phyloP scores from a whole-genome alignment of 1,284 basidiomycete genomes.

The Psilocybe mexicana region DNA sequence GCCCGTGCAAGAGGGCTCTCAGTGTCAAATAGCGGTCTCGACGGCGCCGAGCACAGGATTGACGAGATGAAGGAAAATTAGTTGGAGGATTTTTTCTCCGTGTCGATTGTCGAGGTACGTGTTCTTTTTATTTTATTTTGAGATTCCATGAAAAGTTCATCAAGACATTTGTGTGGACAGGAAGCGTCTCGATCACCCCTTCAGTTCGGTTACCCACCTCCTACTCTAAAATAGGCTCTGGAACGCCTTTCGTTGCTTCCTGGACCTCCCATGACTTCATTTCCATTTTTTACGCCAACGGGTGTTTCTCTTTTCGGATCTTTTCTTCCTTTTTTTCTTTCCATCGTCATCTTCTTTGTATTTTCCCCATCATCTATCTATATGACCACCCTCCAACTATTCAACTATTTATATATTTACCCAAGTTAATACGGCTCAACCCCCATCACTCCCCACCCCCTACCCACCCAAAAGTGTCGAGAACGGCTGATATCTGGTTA shows the following conservation, averaged over 20 bases:
- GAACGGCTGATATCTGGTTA: constrained; percentile 6
- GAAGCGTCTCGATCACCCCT: not conserved
- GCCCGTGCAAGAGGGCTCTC: constrained; percentile 25
- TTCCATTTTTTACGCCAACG: not conserved
- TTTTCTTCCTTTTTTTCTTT: not conserved
- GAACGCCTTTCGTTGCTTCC: not conserved
- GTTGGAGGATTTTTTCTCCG: not conserved
- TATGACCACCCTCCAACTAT: not conserved
- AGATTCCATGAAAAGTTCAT: not conserved
- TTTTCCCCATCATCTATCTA: not conserved
- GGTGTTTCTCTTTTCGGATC: not conserved
- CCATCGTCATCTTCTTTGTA: not conserved
- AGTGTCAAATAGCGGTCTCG: constrained; percentile 22
- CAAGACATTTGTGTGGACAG: not conserved
- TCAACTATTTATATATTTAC: not conserved
- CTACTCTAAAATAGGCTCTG: not conserved
- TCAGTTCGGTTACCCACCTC: not conserved
- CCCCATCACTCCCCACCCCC: not conserved
- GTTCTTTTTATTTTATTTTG: not conserved
- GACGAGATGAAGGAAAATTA: constrained; percentile 40
- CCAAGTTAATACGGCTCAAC: not conserved
- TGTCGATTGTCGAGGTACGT: not conserved
- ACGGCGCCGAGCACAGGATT: constrained; percentile 27
- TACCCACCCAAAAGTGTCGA: not conserved
- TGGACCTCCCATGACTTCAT: not conserved